A percentile compares a stretch with the other conserved stretches of the same genome.
Conservation (phyloP, 305 asterid species). For the Plantago coronopus region DNA sequence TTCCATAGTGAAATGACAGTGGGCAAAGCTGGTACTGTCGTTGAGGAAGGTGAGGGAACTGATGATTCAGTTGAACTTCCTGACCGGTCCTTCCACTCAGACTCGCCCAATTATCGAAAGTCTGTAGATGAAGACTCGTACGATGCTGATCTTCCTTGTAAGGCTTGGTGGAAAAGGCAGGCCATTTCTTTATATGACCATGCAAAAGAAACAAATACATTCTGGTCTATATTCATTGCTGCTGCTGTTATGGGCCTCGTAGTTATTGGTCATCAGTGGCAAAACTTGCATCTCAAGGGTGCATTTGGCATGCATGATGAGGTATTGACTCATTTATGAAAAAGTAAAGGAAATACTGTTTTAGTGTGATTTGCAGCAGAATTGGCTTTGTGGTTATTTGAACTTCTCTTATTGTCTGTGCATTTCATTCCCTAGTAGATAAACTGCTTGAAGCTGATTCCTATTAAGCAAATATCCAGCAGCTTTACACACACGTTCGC, state of each 20-base stretch:
- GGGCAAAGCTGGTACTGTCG: constrained; percentile 29
- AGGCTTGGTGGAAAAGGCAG: constrained; percentile 90
- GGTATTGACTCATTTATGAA: constrained; percentile 35
- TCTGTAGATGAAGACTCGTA: constrained; percentile 31
- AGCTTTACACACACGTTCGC: background rate
- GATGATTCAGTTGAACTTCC: constrained; percentile 32
- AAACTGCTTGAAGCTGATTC: constrained; percentile 4
- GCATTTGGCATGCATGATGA: constrained; percentile 43
- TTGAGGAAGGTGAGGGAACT: constrained; percentile 30
- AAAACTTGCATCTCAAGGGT: constrained; percentile 59
- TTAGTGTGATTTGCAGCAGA: background rate
- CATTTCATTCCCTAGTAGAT: background rate
- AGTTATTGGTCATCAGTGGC: constrained; percentile 79
- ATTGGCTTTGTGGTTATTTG: background rate
- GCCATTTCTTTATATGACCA: constrained; percentile 56
- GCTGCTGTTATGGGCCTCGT: constrained; percentile 89
- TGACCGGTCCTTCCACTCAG: constrained; percentile 34
- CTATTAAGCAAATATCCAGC: background rate
- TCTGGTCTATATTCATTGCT: constrained; percentile 80
- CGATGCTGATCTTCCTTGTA: constrained; percentile 69
- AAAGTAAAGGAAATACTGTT: background rate
- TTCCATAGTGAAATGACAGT: constrained; percentile 33
- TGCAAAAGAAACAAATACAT: constrained; percentile 75
- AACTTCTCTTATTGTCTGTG: background rate
- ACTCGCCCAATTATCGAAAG: constrained; percentile 30